Conservation (phyloP, 495 filamentous ascomycete genomes). For the Aspergillus conjunctus region DNA sequence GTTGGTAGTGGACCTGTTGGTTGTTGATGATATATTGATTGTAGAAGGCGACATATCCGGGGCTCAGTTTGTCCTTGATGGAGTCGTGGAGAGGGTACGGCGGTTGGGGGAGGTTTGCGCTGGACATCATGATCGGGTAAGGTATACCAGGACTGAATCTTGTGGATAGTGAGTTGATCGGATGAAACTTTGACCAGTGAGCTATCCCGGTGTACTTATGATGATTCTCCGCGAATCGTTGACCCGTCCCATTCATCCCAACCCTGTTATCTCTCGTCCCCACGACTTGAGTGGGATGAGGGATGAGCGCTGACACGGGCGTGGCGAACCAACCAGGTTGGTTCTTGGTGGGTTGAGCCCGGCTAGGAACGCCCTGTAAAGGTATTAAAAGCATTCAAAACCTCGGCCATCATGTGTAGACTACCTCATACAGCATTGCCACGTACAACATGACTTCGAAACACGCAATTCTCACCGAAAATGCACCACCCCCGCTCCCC, state of each 20-base stretch:
- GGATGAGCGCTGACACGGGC: not conserved
- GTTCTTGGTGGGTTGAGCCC: not conserved
- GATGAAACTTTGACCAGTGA: not conserved
- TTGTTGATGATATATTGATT: slow-evolving; percentile 54
- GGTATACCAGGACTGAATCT: not conserved
- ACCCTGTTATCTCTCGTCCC: not conserved
- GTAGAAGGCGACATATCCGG: slow-evolving; percentile 57
- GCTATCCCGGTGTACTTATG: not conserved
- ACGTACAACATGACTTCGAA: slow-evolving; percentile 31
- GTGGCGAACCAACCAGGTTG: not conserved
- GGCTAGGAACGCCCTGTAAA: too few species aligned
- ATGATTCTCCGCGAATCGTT: not conserved
- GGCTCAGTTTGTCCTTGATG: slow-evolving; percentile 46
- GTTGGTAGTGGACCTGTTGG: slow-evolving; percentile 54
- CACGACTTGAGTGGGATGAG: not conserved
- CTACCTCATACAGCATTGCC: not conserved
- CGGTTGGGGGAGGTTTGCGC: slow-evolving; percentile 38
- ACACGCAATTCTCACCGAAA: slow-evolving; percentile 46
- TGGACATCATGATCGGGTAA: slow-evolving; percentile 29
- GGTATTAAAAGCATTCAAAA: too few species aligned
- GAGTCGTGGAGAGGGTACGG: slow-evolving; percentile 59
- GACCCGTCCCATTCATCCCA: not conserved
- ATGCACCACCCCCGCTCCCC: slow-evolving; percentile 55
- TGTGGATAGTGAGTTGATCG: not conserved
- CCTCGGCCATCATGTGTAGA: not conserved